A percentile compares a stretch with the other conserved stretches of the same genome.
Evolutionary conservation across 2,329 filamentous ascomycete genomes (phyloP).

Genomic region (Fusarium drepaniforme): DNA sequence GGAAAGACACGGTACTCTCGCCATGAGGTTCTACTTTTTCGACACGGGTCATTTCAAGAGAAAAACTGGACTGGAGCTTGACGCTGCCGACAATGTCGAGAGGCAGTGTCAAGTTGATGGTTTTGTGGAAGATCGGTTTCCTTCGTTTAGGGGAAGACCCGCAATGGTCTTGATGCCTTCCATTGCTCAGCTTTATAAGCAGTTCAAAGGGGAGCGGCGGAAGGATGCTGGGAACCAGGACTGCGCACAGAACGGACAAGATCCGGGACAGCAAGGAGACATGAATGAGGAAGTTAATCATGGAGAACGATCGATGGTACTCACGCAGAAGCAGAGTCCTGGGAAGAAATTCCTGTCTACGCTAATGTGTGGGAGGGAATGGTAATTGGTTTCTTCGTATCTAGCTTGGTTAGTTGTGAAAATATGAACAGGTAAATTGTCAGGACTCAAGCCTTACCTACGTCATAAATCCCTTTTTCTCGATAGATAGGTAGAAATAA

Average conservation of each 20-base stretch:
- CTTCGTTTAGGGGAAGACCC: neutral
- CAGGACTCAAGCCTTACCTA: too few species aligned
- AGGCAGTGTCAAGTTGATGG: neutral
- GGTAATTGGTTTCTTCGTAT: neutral
- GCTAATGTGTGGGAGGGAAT: neutral
- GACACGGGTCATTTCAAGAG: neutral
- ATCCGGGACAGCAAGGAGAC: neutral
- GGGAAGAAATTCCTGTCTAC: neutral
- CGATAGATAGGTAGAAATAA: slow-evolving; percentile 1
- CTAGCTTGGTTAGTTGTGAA: neutral
- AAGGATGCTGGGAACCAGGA: neutral
- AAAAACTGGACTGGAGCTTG: neutral
- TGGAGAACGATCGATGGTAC: neutral
- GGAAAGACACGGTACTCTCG: too few species aligned
- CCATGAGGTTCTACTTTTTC: neutral
- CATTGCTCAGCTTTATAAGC: neutral
- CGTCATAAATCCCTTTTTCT: too few species aligned
- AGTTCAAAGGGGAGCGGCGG: neutral
- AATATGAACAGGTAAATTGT: neutral
- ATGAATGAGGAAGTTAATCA: neutral
- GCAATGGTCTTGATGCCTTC: neutral
- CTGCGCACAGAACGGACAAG: neutral
- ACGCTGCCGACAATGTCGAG: neutral
- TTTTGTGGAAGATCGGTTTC: neutral
- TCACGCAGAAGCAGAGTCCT: neutral